Conservation (phyloP, 225 moss, liverwort and hornwort species). For the Physcomitrellopsis africana region DNA sequence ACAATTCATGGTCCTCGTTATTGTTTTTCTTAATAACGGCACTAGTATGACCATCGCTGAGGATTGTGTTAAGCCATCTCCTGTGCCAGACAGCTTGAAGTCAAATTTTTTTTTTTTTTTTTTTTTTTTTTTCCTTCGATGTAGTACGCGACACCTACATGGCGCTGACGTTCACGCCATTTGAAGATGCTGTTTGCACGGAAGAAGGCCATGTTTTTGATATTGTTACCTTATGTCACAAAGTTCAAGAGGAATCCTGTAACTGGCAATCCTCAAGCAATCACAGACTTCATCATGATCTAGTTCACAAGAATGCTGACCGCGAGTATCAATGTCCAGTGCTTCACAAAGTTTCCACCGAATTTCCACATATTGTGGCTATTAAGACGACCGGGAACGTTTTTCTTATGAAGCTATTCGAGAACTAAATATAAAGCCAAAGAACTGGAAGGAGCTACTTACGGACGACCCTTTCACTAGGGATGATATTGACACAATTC, state of each 20-base stretch:
- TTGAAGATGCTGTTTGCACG: constrained; percentile 94
- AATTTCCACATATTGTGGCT: constrained; percentile 91
- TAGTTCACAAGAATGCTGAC: constrained; percentile 87
- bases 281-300: constrained; percentile 87
- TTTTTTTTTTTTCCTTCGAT: no score
- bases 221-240: constrained; percentile 80
- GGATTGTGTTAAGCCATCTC: no score
- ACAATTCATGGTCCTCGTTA: no score
- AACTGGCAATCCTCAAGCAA: constrained; percentile 77
- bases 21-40: no score
- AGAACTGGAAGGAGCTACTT: constrained; percentile 96
- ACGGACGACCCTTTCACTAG: constrained; percentile 85
- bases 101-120: no score
- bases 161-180: constrained; percentile 93
- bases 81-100: no score
- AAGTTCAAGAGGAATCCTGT: constrained; percentile 94
- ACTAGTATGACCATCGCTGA: no score
- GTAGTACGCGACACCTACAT: no score
- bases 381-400: constrained; percentile 92
- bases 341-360: constrained; percentile 94
- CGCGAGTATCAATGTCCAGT: constrained; percentile 95
- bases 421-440: constrained; percentile 88
- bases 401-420: constrained; percentile 92
- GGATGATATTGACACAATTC: constrained; percentile 90
- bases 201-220: constrained; percentile 89